Evolutionary conservation across 1,284 basidiomycete species (phyloP).

Genomic region (Malassezia nana): DNA sequence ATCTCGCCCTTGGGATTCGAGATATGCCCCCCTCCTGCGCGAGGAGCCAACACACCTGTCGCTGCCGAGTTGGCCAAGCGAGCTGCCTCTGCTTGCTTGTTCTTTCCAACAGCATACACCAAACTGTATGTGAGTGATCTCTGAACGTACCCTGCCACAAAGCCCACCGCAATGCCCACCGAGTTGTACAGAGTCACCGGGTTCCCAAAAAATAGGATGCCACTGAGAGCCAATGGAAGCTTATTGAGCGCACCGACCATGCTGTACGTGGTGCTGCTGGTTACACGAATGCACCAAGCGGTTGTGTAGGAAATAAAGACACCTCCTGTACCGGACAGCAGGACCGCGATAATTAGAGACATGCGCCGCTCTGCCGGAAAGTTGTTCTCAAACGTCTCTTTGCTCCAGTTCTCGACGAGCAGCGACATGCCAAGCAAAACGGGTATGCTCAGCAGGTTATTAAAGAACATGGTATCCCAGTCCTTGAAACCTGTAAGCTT

Average conservation of each 20-base stretch:
- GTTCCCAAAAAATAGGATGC: constrained; percentile 58
- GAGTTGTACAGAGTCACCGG: constrained; percentile 72
- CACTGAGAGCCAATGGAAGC: constrained; percentile 68
- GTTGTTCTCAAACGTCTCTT: constrained; percentile 66
- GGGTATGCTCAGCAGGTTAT: constrained; percentile 90
- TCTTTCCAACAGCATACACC: constrained; percentile 42
- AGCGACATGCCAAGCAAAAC: constrained; percentile 74
- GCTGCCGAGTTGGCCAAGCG: constrained; percentile 25
- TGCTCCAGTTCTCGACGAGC: constrained; percentile 80
- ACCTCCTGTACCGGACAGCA: constrained; percentile 89
- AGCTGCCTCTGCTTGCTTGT: constrained; percentile 39
- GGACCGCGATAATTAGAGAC: constrained; percentile 75
- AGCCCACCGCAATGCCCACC: constrained; percentile 75
- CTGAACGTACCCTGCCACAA: constrained; percentile 59
- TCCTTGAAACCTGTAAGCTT: constrained; percentile 96
- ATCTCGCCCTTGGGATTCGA: constrained; percentile 22
- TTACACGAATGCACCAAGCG: constrained; percentile 94
- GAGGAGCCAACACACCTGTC: constrained; percentile 15
- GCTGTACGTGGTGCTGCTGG: constrained; percentile 93
- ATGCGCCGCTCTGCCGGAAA: constrained; percentile 77
- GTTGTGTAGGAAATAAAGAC: constrained; percentile 97
- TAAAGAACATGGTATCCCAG: constrained; percentile 99
- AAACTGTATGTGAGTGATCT: constrained; percentile 40
- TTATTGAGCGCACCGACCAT: constrained; percentile 99
- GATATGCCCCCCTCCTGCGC: constrained; percentile 5